phyloP scores from a whole-genome alignment of 2,329 filamentous ascomycete species.

The Paraphaeosphaeria sporulosa region DNA sequence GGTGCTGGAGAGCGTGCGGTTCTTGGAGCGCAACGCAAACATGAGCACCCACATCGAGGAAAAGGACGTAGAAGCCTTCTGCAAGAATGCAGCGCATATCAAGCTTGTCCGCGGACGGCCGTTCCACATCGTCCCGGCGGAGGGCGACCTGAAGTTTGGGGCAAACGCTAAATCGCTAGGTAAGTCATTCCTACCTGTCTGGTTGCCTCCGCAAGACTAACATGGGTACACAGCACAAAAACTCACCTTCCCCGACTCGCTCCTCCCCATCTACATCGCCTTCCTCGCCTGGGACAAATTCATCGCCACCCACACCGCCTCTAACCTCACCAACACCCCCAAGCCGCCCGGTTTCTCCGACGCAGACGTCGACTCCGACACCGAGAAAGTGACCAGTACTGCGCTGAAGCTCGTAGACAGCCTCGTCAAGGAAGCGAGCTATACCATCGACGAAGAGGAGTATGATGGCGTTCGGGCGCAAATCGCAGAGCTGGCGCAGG shows the following conservation, averaged over 20 bases:
- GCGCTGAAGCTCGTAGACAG: conserved; percentile 52
- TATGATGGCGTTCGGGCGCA: conserved; percentile 47
- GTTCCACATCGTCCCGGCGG: conserved; percentile 58
- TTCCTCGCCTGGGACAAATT: conserved; percentile 61
- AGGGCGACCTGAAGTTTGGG: conserved; percentile 53
- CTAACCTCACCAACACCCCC: conserved; percentile 43
- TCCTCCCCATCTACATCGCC: conserved; percentile 59
- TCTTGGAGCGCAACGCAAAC: conserved; percentile 61
- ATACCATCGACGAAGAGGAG: conserved; percentile 52
- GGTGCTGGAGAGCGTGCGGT: conserved; percentile 71
- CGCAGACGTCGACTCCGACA: conserved; percentile 43
- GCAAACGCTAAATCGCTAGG: conserved; percentile 61
- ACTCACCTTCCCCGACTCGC: conserved; percentile 54
- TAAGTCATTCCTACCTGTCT: conserved; percentile 46
- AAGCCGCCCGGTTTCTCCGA: conserved; percentile 48
- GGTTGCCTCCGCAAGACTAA: conserved; percentile 12
- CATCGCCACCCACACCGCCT: conserved; percentile 49
- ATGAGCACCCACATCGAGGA: conserved; percentile 63
- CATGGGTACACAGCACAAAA: conserved; percentile 37
- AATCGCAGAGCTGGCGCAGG: conserved; percentile 49
- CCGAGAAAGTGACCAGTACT: conserved; percentile 52
- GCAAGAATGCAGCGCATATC: conserved; percentile 92
- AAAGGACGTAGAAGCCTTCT: conserved; percentile 86
- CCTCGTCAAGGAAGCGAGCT: conserved; percentile 53
- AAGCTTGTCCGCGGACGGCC: conserved; percentile 78